Evolutionary conservation across 1,284 basidiomycete species (phyloP), one percentile per base, ranked within the genome.

Genomic region (Ceratobasidium sp.): DNA sequence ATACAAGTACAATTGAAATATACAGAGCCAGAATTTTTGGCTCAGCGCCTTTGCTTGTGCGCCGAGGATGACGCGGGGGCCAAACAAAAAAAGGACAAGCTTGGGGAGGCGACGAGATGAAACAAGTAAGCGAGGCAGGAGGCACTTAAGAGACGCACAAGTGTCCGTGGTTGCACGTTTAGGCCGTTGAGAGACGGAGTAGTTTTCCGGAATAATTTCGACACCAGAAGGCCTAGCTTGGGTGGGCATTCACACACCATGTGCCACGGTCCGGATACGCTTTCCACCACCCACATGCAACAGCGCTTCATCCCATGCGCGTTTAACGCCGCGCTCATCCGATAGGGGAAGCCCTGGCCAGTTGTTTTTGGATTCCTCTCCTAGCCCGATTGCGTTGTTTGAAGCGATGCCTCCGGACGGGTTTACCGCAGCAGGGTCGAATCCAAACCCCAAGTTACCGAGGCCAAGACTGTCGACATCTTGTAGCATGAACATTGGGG

Each of bases 1-100:
- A 73, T 73, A 73, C 32, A 73, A 73, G 70, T 73, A 73, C 70
- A 73, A n/a, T 64, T 51, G 49, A 37, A 51, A 73, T 59, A 73
- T 40, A 73, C 59, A 64, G 29, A 37, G 32, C 19, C 51, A 68
- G 29, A 43, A 15, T 7, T 22, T 51, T 34, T 15, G 25, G 22
- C 43, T 51, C 44, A 34, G 34, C 46, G 46, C 7, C 56, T 43
- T 43, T 61, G 57, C 29, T 43, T 65, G 43, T 11, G 22, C 25
- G 17, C 46, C 44, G 46, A 51, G 2, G 29, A 17, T 17, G 22
- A 9, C 61, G 37, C 22, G 6, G 17, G 15, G n/a, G 34, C 54
- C 34, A 25, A 19, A 61, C 40, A 62, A 40, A 43, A 8, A 29
- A 15, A 29, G 19, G 61, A 29, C n/a, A 37, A 52, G 66, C 25